These are phyloP conservation scores for Magnusiomyces sp. DNA, from an alignment of 1,139 yeast species.

Conservation along the genomic window DNA sequence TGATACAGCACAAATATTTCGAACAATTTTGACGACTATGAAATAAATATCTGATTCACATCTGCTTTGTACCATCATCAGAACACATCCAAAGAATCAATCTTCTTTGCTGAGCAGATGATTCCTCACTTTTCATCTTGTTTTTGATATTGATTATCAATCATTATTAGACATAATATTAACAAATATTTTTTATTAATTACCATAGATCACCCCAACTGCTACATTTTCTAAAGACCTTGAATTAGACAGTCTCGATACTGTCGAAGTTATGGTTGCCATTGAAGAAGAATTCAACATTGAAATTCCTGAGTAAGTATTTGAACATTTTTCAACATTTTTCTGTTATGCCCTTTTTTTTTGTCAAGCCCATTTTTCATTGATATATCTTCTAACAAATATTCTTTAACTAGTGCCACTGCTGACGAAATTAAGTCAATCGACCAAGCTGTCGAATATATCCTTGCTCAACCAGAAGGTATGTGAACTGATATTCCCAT, in stretches of 20 bases:
- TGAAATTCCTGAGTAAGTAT: constrained; percentile 61
- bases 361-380: neutral
- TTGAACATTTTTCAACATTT: neutral
- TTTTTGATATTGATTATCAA: neutral
- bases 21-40: too few species aligned
- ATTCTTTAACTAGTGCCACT: neutral
- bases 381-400: constrained; percentile 1
- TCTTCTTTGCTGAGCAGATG: too few species aligned
- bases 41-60: too few species aligned
- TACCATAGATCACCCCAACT: constrained; percentile 39
- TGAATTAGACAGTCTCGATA: constrained; percentile 76
- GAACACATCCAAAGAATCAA: too few species aligned
- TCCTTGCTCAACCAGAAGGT: constrained; percentile 62
- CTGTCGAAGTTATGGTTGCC: constrained; percentile 81
- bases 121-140: too few species aligned
- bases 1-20: too few species aligned
- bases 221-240: constrained; percentile 65
- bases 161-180: neutral
- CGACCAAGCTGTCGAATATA: constrained; percentile 75
- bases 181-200: neutral
- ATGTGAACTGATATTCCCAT: constrained; percentile 12
- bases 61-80: too few species aligned
- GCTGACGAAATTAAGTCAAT: constrained; percentile 82
- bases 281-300: constrained; percentile 57
- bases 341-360: neutral